Evolutionary conservation across 139 green algal genomes (phyloP).

Genomic region (Chlorella sp.): DNA sequence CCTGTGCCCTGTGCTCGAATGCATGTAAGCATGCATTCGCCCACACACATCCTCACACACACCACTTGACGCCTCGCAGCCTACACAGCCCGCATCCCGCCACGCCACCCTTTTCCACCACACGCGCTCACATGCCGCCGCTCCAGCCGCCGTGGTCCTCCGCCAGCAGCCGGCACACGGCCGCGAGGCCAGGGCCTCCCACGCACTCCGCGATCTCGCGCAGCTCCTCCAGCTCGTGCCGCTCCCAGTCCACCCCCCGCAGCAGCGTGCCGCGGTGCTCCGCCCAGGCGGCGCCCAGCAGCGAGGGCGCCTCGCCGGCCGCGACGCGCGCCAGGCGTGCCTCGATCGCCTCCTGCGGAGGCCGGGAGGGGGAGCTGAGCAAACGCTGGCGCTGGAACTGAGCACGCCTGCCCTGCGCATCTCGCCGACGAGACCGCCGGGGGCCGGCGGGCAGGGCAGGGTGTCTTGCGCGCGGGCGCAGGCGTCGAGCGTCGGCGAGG

Average conservation of each 20-base stretch:
- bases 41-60: neutral
- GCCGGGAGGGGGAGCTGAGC: too few species aligned
- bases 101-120: too few species aligned
- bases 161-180: conserved; percentile 73
- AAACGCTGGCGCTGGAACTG: too few species aligned
- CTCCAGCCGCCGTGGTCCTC: conserved; percentile 70
- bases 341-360: conserved; percentile 47
- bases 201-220: conserved; percentile 74
- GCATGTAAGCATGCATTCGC: neutral
- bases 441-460: too few species aligned
- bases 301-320: conserved; percentile 9
- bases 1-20: neutral
- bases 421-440: too few species aligned
- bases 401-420: too few species aligned
- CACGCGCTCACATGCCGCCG: conserved; percentile 34
- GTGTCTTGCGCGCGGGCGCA: too few species aligned
- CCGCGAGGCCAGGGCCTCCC: conserved; percentile 64
- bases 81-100: too few species aligned
- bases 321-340: conserved; percentile 48
- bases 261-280: conserved; percentile 53
- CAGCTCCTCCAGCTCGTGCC: conserved; percentile 63
- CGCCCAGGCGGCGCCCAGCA: conserved; percentile 54
- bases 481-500: too few species aligned
- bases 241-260: conserved; percentile 76
- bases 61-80: neutral